Evolutionary conservation across 1,284 basidiomycete species (phyloP).

Genomic region (Sutorius eximius): DNA sequence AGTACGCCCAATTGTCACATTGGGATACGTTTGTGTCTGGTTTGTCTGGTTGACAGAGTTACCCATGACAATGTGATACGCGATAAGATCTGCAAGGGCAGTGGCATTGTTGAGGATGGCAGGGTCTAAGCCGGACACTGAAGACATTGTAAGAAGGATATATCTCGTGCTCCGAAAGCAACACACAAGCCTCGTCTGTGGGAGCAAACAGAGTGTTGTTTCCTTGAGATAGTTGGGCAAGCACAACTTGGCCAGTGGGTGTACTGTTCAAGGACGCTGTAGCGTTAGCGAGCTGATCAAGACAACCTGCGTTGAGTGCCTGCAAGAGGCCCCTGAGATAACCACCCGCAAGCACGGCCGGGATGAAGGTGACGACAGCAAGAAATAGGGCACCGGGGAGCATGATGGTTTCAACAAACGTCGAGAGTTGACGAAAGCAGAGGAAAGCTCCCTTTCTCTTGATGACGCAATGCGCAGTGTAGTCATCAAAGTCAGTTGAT

Average conservation of each 20-base stretch:
- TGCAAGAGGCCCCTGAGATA: slow-evolving; percentile 37
- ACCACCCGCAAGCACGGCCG: slow-evolving; percentile 21
- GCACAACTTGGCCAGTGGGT: slow-evolving; percentile 42
- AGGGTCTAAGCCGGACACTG: slow-evolving; percentile 14
- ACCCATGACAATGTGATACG: slow-evolving; percentile 65
- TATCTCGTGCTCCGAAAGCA: not conserved
- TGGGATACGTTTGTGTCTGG: slow-evolving; percentile 44
- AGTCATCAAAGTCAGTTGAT: slow-evolving; percentile 1
- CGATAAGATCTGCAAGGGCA: slow-evolving; percentile 46
- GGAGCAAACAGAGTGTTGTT: slow-evolving; percentile 51
- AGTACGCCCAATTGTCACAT: slow-evolving; percentile 65
- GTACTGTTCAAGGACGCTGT: slow-evolving; percentile 43
- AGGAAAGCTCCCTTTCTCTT: not conserved
- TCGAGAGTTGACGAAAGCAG: not conserved
- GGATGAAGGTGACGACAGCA: slow-evolving; percentile 12
- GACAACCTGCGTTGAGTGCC: slow-evolving; percentile 36
- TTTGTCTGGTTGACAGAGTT: slow-evolving; percentile 44
- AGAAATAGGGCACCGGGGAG: slow-evolving; percentile 8
- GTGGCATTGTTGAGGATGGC: slow-evolving; percentile 39
- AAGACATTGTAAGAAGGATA: slow-evolving; percentile 3
- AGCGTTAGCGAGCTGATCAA: slow-evolving; percentile 41
- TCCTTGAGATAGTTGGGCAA: slow-evolving; percentile 41
- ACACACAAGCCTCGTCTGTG: slow-evolving; percentile 47
- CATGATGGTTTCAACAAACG: slow-evolving; percentile 17
- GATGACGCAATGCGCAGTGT: slow-evolving; percentile 36